Evolutionary conservation across 495 filamentous ascomycete genomes (phyloP).

Genomic region (Trichoderma asperelloides): DNA sequence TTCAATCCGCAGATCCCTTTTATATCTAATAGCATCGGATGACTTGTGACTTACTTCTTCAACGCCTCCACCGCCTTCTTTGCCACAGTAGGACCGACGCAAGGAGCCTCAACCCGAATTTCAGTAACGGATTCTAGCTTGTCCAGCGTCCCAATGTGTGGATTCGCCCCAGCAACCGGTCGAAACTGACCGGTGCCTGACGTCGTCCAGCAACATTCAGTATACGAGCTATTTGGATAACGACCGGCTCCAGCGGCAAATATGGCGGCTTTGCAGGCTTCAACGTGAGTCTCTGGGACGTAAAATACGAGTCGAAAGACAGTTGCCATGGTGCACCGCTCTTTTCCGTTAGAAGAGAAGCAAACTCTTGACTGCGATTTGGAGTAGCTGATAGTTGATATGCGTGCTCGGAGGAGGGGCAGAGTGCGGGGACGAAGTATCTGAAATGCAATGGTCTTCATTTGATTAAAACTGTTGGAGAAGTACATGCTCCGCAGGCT

Average conservation of each 20-base stretch:
- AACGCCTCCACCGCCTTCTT: slow-evolving; percentile 45
- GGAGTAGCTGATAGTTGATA: no score
- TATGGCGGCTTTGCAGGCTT: slow-evolving; percentile 48
- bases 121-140: slow-evolving; percentile 42
- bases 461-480: background rate
- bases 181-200: slow-evolving; percentile 50
- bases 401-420: background rate
- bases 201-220: slow-evolving; percentile 48
- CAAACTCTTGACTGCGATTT: no score
- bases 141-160: slow-evolving; percentile 46
- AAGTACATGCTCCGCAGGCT: background rate
- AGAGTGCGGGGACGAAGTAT: background rate
- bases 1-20: background rate
- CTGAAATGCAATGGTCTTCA: background rate
- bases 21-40: background rate
- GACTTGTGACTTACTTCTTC: slow-evolving; percentile 43
- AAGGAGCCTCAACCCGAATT: slow-evolving; percentile 45
- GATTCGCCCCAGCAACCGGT: slow-evolving; percentile 42
- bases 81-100: slow-evolving; percentile 34
- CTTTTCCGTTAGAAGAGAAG: background rate
- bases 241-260: slow-evolving; percentile 56
- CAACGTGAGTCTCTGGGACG: slow-evolving; percentile 39
- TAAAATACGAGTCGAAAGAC: slow-evolving; percentile 47
- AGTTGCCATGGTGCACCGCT: background rate
- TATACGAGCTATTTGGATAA: slow-evolving; percentile 54